These are phyloP conservation scores for Lepidium africanum DNA, from an alignment of 345 rosid species.

Conservation along the genomic window DNA sequence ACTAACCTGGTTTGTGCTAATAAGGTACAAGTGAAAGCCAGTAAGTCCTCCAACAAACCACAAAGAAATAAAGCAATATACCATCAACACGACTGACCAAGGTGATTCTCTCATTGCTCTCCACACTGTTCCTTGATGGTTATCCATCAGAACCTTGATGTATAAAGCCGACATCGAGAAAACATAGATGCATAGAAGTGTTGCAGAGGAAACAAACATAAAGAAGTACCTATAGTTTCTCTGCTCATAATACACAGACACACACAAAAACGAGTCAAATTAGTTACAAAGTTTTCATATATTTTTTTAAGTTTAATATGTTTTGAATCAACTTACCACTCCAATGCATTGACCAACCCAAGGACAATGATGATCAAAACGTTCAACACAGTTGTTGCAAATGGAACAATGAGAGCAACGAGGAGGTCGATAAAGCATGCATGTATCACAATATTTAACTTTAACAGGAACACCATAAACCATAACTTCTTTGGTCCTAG, in stretches of 20 bases:
- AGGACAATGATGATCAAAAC: slow-evolving; percentile 98
- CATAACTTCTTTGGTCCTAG: slow-evolving; percentile 77
- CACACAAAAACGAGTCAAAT: background rate
- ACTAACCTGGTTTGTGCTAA: slow-evolving; percentile 71
- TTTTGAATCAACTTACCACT: slow-evolving; percentile 45
- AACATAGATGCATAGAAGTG: slow-evolving; percentile 87
- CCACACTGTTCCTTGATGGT: slow-evolving; percentile 62
- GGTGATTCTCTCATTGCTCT: slow-evolving; percentile 89
- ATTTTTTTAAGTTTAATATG: background rate
- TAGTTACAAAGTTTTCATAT: background rate
- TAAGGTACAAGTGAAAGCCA: slow-evolving; percentile 88
- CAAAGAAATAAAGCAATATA: slow-evolving; percentile 68
- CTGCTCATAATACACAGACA: slow-evolving; percentile 48
- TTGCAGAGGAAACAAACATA: slow-evolving; percentile 82
- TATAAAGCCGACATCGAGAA: slow-evolving; percentile 76
- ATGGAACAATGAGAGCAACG: slow-evolving; percentile 74
- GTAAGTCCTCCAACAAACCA: slow-evolving; percentile 99
- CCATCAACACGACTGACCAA: slow-evolving; percentile 72
- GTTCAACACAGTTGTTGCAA: slow-evolving; percentile 69
- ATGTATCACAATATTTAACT: slow-evolving; percentile 92
- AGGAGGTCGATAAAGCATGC: slow-evolving; percentile 99
- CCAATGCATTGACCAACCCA: slow-evolving; percentile 99
- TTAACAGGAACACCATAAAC: slow-evolving; percentile 74
- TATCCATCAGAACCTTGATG: slow-evolving; percentile 77
- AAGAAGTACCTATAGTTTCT: slow-evolving; percentile 96